Evolutionary conservation across 257 asterid species (phyloP), one percentile per base, ranked within the genome.

Genomic region (Avicennia marina): DNA sequence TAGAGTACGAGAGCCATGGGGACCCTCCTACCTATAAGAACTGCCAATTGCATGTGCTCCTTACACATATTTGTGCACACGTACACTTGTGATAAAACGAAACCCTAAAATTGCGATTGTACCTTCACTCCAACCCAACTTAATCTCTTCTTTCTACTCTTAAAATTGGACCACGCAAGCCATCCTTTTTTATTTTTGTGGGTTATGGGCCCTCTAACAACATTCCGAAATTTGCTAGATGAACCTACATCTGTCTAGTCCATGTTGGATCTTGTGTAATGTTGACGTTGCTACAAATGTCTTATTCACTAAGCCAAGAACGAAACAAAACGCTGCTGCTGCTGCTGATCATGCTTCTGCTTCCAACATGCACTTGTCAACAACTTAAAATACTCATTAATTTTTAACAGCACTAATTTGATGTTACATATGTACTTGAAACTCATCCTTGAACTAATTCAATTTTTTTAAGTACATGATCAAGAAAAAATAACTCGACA

Each of bases 101-200:
- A 76, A 76, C 75, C 82, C 82, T 68, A 68, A 71, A 54, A 39
- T 18, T 17, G 41, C 65, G 52, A 32, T 20, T 67, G 63, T 53
- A 46, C 75, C 67, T 31, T 55, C 56, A n/a, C n/a, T n/a, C n/a
- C n/a, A n/a, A 56, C 67, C 71, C 50, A 69, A 64, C 77, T 36
- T 48, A n/a, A n/a, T 64, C 55, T 68, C 72, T 69, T 58, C 59
- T 54, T 58, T 41, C 57, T 45, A 44, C 40, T 63, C 62, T 73
- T 58, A 17, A n/a, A 56, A 48, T 45, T 58, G 90, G 95, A 83
- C 95, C 95, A 86, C 95, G 36, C 11, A 13, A 48, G 0, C 25
- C 15, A 31, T 50, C 58, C 62, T 45, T 56, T 51, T 63, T 46
- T 55, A 41, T 60, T 39, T 39, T 44, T 46, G 19, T 39, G 15